Base-by-base conservation (phyloP, 1,284 basidiomycete species). In the Inonotus hispidus region DNA sequence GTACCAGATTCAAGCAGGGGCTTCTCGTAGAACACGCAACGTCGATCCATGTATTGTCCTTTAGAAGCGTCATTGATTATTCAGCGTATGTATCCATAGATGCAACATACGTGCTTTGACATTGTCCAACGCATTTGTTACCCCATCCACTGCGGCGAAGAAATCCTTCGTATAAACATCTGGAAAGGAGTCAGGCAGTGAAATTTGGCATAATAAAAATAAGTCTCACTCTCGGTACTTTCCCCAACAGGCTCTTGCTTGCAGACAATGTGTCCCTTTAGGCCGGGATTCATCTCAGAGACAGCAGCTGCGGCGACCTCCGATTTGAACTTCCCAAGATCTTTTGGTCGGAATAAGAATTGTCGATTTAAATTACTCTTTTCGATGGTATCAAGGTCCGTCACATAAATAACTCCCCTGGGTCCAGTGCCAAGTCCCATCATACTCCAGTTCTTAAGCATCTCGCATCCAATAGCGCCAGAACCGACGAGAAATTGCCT, bases 401-500 rank as follows among this genome's bases (percentile, higher is more conserved):
- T 99, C 57, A 99, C 94, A 70, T 95, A 88, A 64, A 99, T 94
- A 59, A 83, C 77, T 23, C 94, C 97, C 58, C 88, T 79, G 14
- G 85, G 79, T 2, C 92, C 93, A 45, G 89, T 83, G 13, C 85
- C 96, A 53, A 99, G 79, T 66, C 97, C 97, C 85, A 99, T 98
- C 94, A 99, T 95, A 69, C 92, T 91, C 97, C 97, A 99, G 76
- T 99, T 99, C 82, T 99, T 99, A 70, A 99, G 78, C 97, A 99
- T 99, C 77, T 99, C 97, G 71, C 98, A 99, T 25, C 97, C 97
- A 72, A 99, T 99, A 50, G 97, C 97, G 63, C 97, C 97, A 23
- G 96, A 90, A 7, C 97, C 97, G 57, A 99, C 97, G 32, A 99
- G 83, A 83, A 99, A 99, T 72, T 99, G 93, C 47, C 92, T 83